These are phyloP conservation scores for Saprolegnia parasitica DNA, from an alignment of 352 stramenopile species.

Conservation along the genomic window DNA sequence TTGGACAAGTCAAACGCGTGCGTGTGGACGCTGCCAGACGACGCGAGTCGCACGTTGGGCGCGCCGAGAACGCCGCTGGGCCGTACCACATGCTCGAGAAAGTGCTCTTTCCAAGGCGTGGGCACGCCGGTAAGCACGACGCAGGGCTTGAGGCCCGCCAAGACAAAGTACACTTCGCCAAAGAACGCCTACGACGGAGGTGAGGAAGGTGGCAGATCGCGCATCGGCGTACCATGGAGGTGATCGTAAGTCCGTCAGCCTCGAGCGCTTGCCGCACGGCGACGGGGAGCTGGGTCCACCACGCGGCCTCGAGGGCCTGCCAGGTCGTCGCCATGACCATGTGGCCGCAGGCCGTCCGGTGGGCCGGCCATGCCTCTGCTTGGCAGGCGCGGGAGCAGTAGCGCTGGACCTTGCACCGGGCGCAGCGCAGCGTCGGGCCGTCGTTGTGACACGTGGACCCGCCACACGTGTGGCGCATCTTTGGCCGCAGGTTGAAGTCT, in stretches of 20 bases:
- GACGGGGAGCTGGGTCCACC: not conserved
- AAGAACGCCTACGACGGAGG: conserved; percentile 41
- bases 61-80: conserved; percentile 38
- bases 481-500: not conserved
- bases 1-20: conserved; percentile 29
- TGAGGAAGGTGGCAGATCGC: not conserved
- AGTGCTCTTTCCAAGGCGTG: conserved; percentile 38
- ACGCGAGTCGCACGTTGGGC: conserved; percentile 26
- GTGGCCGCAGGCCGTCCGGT: not conserved
- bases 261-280: not conserved
- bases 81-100: conserved; percentile 40
- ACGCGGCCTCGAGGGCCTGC: conserved; percentile 2
- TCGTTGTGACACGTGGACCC: not conserved
- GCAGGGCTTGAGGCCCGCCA: conserved; percentile 53
- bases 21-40: conserved; percentile 40
- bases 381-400: conserved; percentile 20
- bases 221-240: conserved; percentile 8
- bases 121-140: conserved; percentile 68
- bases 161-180: conserved; percentile 66
- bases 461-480: conserved; percentile 2
- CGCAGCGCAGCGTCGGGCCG: not conserved
- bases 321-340: not conserved
- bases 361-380: conserved; percentile 3
- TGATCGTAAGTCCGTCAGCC: not conserved
- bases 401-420: not conserved